Evolutionary conservation across 176 grass and related monocot genomes (phyloP), one percentile per base, ranked within the genome.

Genomic region (Guadua angustifolia): DNA sequence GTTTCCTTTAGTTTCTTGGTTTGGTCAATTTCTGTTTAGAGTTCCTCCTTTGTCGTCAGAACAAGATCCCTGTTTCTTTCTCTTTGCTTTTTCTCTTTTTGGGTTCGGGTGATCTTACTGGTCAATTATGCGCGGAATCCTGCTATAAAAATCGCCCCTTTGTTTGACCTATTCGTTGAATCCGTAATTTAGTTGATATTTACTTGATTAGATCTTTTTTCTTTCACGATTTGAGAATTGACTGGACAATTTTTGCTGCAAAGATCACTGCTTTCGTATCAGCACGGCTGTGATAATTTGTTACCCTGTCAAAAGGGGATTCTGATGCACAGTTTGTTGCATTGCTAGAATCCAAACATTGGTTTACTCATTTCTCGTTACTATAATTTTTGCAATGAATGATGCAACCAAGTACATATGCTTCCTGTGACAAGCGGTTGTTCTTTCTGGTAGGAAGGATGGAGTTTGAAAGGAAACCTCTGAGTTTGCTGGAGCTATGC

Each of bases 401-500:
- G 59, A 61, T 60, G n/a, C n/a, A n/a, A 25, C 24, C 24, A 51
- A 50, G 45, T 32, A 15, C 32, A 2, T 66, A 33, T 47, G 22
- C 52, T 24, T 62, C 56, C 25, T 8, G 19, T 74, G 63, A 42
- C 5, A 56, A 50, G 25, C 4, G 6, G 3, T 1, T 56, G 45
- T 66, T 58, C 19, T 43, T 57, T 56, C 9, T 38, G 19, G 25
- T 73, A 21, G 17, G 57, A 29, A 42, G 25, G 50, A 90, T 90
- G 88, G 73, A 86, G 32, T 43, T 29, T 25, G 40, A 4, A 9
- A 87, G 67, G 84, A 83, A 87, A 14, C 88, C 88, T 35, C 10
- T 17, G 55, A 91, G 82, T 46, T 43, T 91, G 45, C n/a, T 91
- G 77, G 89, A 89, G 49, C 77, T 91, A 29, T 91, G 86, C 86